A percentile compares a stretch with the other conserved stretches of the same genome.
Conservation (phyloP, 805 yeast species). For the Priceomyces haplophilus region DNA sequence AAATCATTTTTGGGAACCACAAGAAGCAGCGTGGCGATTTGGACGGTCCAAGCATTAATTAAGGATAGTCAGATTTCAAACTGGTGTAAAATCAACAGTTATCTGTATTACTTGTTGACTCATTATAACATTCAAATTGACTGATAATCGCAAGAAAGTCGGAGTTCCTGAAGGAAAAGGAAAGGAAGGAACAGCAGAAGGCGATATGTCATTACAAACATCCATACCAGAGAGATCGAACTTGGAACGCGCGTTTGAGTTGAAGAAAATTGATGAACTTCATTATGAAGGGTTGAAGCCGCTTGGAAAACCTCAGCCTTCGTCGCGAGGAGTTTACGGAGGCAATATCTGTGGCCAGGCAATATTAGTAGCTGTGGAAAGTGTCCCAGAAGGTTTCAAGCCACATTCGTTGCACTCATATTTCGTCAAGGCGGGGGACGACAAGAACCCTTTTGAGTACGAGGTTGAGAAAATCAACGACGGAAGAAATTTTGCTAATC, state of each 20-base stretch:
- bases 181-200: background rate
- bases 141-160: background rate
- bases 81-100: too few relatives aligned
- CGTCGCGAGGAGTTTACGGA: slow-evolving; percentile 40
- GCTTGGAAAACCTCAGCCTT: slow-evolving; percentile 26
- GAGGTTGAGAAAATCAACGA: slow-evolving; percentile 33
- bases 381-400: slow-evolving; percentile 26
- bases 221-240: slow-evolving; percentile 2
- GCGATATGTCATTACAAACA: slow-evolving; percentile 1
- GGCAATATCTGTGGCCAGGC: slow-evolving; percentile 38
- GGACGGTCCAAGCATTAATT: too few relatives aligned
- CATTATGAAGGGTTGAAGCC: slow-evolving; percentile 23
- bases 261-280: slow-evolving; percentile 5
- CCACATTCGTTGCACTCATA: slow-evolving; percentile 43
- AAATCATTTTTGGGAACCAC: too few relatives aligned
- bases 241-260: slow-evolving; percentile 12
- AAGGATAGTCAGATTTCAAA: too few relatives aligned
- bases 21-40: too few relatives aligned
- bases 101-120: too few relatives aligned
- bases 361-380: slow-evolving; percentile 34
- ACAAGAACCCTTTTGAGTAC: slow-evolving; percentile 25
- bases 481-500: slow-evolving; percentile 35
- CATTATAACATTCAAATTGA: background rate
- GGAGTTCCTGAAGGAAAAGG: background rate
- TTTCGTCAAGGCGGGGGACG: slow-evolving; percentile 39